Base-by-base conservation (phyloP, 352 stramenopile genomes). In the Phytophthora capsici region DNA sequence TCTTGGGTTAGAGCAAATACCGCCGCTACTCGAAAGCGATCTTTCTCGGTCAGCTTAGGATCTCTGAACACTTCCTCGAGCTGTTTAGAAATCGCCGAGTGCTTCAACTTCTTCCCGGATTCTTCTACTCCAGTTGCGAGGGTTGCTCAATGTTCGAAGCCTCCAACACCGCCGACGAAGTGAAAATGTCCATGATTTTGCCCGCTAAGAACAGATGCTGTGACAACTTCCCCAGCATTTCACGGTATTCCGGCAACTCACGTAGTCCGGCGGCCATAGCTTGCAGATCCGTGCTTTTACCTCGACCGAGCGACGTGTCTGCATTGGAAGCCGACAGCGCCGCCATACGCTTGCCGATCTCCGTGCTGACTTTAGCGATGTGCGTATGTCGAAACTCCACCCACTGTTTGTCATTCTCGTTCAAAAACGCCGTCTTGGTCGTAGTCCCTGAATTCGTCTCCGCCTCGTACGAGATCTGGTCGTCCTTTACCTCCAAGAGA, bases 381-480 rank as follows among this genome's bases (percentile, higher is more conserved):
- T 99, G 97, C 37, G 96, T 95, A 71, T 98, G 95, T 37, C 95
- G 85, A 49, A 99, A 91, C 71, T 99, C 96, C 4, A 98, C 88
- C 91, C 91, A 99, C 30, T 99, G 82, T 45, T 94, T 90, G 69
- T 99, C 97, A 47, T 98, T 98, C 46, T 99, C 97, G 56, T 98
- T 99, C 6, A 99, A 71, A 20, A 99, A 86, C 26, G 96, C 94
- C 37, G 98, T 97, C 57, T 93, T 95, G 30, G 67, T 92, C 26
- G 89, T 72, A 0, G 74, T 86, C 4, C 87, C 87, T 0, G 78
- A 77, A 59, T 93, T 91, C 12, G 87, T 95, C 50, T 98, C 90
- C 41, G 88, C 87, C 37, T 93, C 80, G 59, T 97, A 98, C 25
- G 88, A 97, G 57, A 98, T 97, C 56, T 94, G 83, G 57, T 98